phyloP scores from a whole-genome alignment of 345 rosid species.

The Eucalyptus marginata region DNA sequence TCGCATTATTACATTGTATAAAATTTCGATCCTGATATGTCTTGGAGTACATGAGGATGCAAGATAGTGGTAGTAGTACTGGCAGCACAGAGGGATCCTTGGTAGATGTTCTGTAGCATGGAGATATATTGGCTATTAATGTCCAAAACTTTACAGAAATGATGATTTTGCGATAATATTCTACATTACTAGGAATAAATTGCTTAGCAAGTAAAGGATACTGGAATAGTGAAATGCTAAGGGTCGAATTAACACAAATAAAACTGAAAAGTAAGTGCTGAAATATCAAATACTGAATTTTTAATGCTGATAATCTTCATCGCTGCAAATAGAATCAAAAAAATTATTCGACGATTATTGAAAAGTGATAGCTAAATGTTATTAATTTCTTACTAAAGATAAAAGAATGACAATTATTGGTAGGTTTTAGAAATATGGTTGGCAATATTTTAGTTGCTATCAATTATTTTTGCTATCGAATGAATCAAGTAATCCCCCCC shows the following conservation, averaged over 20 bases:
- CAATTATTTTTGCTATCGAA: not conserved
- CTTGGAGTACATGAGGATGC: not conserved
- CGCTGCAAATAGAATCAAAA: not conserved
- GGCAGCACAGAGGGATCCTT: not conserved
- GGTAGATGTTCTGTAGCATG: not conserved
- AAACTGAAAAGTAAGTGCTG: not conserved
- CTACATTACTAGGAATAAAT: not conserved
- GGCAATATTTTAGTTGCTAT: not conserved
- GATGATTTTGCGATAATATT: not conserved
- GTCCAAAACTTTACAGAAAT: not conserved
- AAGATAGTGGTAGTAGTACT: not conserved
- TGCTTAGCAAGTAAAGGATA: not conserved
- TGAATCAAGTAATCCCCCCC: not conserved
- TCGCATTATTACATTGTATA: not conserved
- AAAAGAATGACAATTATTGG: not conserved
- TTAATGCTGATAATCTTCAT: not conserved
- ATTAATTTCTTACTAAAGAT: not conserved
- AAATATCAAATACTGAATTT: not conserved
- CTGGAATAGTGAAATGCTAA: not conserved
- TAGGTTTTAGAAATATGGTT: not conserved
- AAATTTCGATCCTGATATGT: not conserved
- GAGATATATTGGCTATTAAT: not conserved
- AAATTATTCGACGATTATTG: not conserved
- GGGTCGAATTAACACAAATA: not conserved
- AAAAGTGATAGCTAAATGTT: not conserved